These are phyloP conservation scores for Trametes villosa DNA, from an alignment of 768 basidiomycete genomes.

Conservation along the genomic window DNA sequence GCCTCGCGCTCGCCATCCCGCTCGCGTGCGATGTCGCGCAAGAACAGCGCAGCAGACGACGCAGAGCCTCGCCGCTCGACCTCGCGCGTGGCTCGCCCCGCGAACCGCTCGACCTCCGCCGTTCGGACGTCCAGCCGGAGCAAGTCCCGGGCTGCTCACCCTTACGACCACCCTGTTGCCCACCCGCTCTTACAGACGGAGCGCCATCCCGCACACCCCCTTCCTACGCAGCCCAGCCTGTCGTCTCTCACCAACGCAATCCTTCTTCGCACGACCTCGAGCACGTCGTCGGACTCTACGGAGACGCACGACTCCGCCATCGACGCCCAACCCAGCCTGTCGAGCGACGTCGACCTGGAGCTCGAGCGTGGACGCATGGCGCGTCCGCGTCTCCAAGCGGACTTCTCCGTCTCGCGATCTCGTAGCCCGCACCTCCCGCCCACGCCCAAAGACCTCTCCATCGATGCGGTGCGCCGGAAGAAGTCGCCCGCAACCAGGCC, in stretches of 20 bases:
- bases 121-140: slow-evolving; percentile 45
- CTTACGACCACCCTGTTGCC: slow-evolving; percentile 30
- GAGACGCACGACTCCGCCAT: slow-evolving; percentile 19
- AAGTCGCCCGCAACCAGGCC: slow-evolving; percentile 21
- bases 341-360: slow-evolving; percentile 8
- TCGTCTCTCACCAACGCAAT: slow-evolving; percentile 32
- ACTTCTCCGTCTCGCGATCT: slow-evolving; percentile 44
- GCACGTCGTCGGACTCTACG: slow-evolving; percentile 24
- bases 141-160: slow-evolving; percentile 40
- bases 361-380: slow-evolving; percentile 25
- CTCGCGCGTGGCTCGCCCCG: slow-evolving; percentile 51
- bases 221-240: slow-evolving; percentile 25
- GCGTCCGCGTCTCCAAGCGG: slow-evolving; percentile 7
- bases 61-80: slow-evolving; percentile 47
- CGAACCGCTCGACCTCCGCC: slow-evolving; percentile 44
- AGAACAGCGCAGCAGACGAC: slow-evolving; percentile 1
- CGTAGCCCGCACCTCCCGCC: slow-evolving; percentile 52
- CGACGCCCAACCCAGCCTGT: slow-evolving; percentile 16
- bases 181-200: slow-evolving; percentile 22
- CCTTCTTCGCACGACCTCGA: slow-evolving; percentile 30
- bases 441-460: slow-evolving; percentile 42
- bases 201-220: slow-evolving; percentile 16
- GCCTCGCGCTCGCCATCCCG: slow-evolving; percentile 22
- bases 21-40: slow-evolving; percentile 3
- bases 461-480: slow-evolving; percentile 21